These are phyloP conservation scores for Angomonas deanei DNA, from an alignment of 208 protist species.

Conservation along the genomic window DNA sequence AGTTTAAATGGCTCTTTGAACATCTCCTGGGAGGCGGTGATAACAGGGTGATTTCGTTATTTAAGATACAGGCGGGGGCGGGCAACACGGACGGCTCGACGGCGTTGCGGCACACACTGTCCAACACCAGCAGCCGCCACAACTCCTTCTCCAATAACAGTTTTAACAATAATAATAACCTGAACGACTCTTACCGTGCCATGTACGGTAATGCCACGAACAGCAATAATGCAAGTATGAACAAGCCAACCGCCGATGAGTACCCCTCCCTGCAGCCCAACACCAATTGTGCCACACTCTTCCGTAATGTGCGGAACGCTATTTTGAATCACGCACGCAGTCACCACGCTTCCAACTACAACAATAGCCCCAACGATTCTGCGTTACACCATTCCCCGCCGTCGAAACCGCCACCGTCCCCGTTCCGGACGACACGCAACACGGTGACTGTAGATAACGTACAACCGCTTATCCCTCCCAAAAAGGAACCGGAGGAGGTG, in stretches of 20 bases:
- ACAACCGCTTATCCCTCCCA: no score
- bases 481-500: no score
- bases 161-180: not conserved
- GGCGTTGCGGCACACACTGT: constrained; percentile 3
- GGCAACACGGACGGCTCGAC: not conserved
- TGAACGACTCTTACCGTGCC: no score
- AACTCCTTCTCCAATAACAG: not conserved
- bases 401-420: not conserved
- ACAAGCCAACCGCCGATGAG: not conserved
- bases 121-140: not conserved
- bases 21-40: constrained; percentile 12
- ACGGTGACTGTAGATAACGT: no score
- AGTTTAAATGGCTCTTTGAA: constrained; percentile 41
- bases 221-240: no score
- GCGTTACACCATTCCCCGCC: not conserved
- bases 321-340: not conserved
- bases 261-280: not conserved
- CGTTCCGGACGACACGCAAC: not conserved
- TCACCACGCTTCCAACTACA: not conserved
- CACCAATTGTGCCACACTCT: not conserved
- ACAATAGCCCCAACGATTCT: not conserved
- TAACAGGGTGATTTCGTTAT: not conserved
- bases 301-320: not conserved
- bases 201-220: no score
- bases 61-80: not conserved